A percentile compares a stretch with the other conserved stretches of the same genome.
Evolutionary conservation across 768 basidiomycete species (phyloP).

Genomic region (Boletus subcaerulescens): DNA sequence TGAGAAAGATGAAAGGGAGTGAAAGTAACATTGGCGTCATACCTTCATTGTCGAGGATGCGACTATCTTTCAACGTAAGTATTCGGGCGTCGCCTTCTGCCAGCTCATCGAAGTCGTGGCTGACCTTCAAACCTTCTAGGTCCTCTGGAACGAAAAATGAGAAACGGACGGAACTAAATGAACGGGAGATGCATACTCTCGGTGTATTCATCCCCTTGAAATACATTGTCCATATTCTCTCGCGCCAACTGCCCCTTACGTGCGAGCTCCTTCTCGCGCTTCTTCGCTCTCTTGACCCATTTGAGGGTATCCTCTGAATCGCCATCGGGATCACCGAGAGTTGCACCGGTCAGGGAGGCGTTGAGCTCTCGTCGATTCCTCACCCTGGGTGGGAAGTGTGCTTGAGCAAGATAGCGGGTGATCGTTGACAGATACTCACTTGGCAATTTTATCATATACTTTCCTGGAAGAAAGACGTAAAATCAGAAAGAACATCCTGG

Average conservation of each 20-base stretch:
- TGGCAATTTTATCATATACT: slow-evolving; percentile 74
- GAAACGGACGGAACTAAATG: not conserved
- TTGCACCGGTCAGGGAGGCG: slow-evolving; percentile 86
- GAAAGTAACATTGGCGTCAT: not conserved
- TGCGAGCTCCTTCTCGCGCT: slow-evolving; percentile 85
- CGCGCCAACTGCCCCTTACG: slow-evolving; percentile 78
- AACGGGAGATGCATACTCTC: slow-evolving; percentile 60
- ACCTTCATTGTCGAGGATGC: slow-evolving; percentile 96
- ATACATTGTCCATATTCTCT: slow-evolving; percentile 77
- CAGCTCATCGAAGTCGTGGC: slow-evolving; percentile 89
- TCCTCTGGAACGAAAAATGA: slow-evolving; percentile 54
- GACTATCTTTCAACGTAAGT: slow-evolving; percentile 94
- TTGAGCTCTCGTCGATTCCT: slow-evolving; percentile 92
- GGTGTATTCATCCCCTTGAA: slow-evolving; percentile 72
- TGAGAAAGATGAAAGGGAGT: not conserved
- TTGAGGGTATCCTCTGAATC: slow-evolving; percentile 76
- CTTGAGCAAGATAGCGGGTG: slow-evolving; percentile 36
- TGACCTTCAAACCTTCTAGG: slow-evolving; percentile 91
- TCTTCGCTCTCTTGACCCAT: slow-evolving; percentile 92
- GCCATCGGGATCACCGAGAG: slow-evolving; percentile 84
- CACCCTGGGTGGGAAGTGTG: slow-evolving; percentile 61
- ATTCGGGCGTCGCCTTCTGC: slow-evolving; percentile 93
- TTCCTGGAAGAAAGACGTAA: slow-evolving; percentile 44
- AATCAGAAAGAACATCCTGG: slow-evolving; percentile 16
- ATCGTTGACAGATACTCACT: slow-evolving; percentile 61